Percentiles rank a stretch among this genome's conserved stretches.
Evolutionary conservation across 345 rosid genomes (phyloP).

Genomic region (Angophora floribunda): DNA sequence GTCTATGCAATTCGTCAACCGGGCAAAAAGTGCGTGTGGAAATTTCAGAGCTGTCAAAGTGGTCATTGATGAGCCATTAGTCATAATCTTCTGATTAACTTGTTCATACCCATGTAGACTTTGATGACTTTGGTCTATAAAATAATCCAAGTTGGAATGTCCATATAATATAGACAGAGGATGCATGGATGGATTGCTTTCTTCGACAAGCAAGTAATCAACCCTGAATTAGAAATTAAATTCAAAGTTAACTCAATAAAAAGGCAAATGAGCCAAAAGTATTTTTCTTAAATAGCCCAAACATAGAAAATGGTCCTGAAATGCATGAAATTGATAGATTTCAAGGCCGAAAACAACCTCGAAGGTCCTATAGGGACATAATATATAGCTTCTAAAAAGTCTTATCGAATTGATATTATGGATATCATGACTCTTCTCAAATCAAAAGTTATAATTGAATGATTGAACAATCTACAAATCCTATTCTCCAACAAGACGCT

Average conservation of each 20-base stretch:
- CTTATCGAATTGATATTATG: neutral
- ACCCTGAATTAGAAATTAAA: neutral
- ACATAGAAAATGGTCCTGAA: neutral
- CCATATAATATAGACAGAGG: neutral
- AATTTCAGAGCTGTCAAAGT: neutral
- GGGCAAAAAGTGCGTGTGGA: neutral
- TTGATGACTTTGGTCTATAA: neutral
- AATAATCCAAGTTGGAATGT: neutral
- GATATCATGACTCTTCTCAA: accelerated
- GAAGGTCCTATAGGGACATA: neutral
- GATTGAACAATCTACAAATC: neutral
- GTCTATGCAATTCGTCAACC: neutral
- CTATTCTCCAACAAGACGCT: neutral
- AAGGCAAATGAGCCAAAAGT: neutral
- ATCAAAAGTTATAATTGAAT: neutral
- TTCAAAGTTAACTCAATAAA: neutral
- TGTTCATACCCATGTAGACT: neutral
- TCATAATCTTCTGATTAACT: neutral
- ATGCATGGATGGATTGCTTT: neutral
- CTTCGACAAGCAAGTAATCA: neutral
- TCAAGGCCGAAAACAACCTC: neutral
- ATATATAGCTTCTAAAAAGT: neutral
- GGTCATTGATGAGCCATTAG: neutral
- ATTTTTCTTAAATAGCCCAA: neutral
- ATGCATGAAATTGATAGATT: neutral